A percentile compares a stretch with the other conserved stretches of the same genome.
Conservation (phyloP, 805 yeast genomes). For the Priceomyces medius region DNA sequence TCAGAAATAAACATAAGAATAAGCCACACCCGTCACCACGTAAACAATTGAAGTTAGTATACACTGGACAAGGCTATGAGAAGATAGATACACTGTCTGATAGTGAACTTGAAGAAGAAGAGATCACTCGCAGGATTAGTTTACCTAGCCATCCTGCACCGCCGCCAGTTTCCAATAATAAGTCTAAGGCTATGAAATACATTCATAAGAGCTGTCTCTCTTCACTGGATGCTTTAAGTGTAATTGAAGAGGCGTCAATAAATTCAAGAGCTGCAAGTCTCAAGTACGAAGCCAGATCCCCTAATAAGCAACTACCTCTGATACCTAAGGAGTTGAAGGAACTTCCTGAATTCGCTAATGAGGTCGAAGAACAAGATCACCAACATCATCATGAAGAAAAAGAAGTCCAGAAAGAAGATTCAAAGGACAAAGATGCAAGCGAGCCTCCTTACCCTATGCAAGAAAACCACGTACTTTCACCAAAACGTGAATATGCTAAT, state of each 20-base stretch:
- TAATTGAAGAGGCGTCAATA: conserved; percentile 40
- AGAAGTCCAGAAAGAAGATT: too few species aligned
- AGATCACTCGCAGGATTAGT: conserved; percentile 3
- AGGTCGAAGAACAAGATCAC: not conserved
- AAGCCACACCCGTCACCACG: conserved; percentile 13
- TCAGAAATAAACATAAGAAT: conserved; percentile 5
- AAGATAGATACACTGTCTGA: conserved; percentile 27
- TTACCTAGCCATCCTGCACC: conserved; percentile 18
- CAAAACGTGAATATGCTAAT: not conserved
- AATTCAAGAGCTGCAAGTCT: conserved; percentile 32
- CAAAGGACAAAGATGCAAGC: not conserved
- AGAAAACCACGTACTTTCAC: not conserved
- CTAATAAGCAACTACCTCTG: not conserved
- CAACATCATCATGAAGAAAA: too few species aligned
- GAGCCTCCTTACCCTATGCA: not conserved
- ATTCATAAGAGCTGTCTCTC: conserved; percentile 17
- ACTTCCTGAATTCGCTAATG: not conserved
- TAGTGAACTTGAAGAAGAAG: conserved; percentile 17
- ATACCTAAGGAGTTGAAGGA: not conserved
- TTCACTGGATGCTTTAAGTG: conserved; percentile 38
- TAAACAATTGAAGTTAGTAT: conserved; percentile 23
- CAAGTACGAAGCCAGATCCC: conserved; percentile 8
- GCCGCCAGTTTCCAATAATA: conserved; percentile 26
- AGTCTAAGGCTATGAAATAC: conserved; percentile 25
- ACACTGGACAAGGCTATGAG: conserved; percentile 37